A percentile compares a stretch with the other conserved stretches of the same genome.
Conservation (phyloP, 2,329 filamentous ascomycete species). For the Penicillium concentricum region DNA sequence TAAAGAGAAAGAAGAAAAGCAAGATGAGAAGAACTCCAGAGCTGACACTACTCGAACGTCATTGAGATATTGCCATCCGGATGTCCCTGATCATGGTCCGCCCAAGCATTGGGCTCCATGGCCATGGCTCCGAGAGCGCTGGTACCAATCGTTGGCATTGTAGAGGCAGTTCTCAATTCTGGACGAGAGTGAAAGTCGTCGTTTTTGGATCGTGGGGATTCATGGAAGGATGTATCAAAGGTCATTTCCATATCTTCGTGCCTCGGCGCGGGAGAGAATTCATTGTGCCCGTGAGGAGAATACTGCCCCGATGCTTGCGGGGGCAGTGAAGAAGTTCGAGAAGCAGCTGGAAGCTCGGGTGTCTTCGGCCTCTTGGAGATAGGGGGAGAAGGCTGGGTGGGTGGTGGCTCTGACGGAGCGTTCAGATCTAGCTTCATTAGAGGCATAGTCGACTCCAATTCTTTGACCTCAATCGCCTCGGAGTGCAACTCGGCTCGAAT, state of each 20-base stretch:
- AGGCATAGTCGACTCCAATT: conserved; percentile 83
- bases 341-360: conserved; percentile 16
- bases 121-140: conserved; percentile 31
- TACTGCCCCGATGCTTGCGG: conserved; percentile 10
- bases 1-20: conserved; percentile 3
- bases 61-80: conserved; percentile 74
- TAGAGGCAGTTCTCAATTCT: conserved; percentile 32
- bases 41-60: conserved; percentile 67
- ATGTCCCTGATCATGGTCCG: conserved; percentile 63
- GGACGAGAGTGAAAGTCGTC: conserved; percentile 21
- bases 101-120: conserved; percentile 65
- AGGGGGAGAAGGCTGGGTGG: conserved; percentile 24
- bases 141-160: conserved; percentile 31
- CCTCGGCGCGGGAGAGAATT: conserved; percentile 12
- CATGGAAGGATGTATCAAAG: conserved; percentile 65
- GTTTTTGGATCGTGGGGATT: conserved; percentile 27
- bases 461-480: conserved; percentile 68
- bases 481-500: conserved; percentile 81
- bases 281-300: conserved; percentile 11
- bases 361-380: conserved; percentile 43
- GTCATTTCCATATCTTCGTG: conserved; percentile 61
- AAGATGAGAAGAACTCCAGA: neutral
- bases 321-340: conserved; percentile 22
- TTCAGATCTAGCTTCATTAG: conserved; percentile 76
- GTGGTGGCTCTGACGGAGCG: conserved; percentile 19